phyloP scores from a whole-genome alignment of 768 basidiomycete genomes.

The Neoboletus brunneissimus region DNA sequence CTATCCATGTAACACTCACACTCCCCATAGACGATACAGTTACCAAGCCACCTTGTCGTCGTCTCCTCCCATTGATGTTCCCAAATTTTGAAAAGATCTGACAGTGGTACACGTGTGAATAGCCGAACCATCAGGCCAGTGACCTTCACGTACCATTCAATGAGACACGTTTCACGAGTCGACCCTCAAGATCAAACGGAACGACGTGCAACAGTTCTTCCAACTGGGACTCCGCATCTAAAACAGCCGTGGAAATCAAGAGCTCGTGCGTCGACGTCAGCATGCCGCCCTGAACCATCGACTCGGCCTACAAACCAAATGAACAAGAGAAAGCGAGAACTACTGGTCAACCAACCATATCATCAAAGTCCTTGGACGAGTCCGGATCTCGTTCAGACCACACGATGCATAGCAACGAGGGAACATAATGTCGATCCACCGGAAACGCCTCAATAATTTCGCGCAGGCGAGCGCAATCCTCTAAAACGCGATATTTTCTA shows the following conservation, averaged over 20 bases:
- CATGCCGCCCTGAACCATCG: constrained; percentile 43
- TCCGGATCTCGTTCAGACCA: constrained; percentile 53
- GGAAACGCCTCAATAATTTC: constrained; percentile 59
- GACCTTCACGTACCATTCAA: constrained; percentile 44
- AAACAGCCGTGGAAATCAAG: constrained; percentile 47
- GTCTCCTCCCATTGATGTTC: constrained; percentile 24
- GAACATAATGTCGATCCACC: constrained; percentile 53
- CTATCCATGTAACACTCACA: constrained; percentile 38
- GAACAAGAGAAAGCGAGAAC: background rate
- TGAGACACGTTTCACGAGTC: constrained; percentile 45
- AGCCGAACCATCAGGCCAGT: background rate
- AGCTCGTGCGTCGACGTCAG: constrained; percentile 44
- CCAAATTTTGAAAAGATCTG: constrained; percentile 29
- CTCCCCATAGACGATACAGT: constrained; percentile 35
- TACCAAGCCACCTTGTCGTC: constrained; percentile 18
- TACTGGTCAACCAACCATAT: constrained; percentile 49
- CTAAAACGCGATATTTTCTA: constrained; percentile 69
- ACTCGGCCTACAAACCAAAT: constrained; percentile 42
- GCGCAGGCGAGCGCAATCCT: constrained; percentile 69
- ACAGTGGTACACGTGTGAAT: background rate
- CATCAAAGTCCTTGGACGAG: constrained; percentile 47
- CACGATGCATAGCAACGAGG: constrained; percentile 57
- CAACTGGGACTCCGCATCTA: constrained; percentile 60
- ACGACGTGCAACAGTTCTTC: constrained; percentile 39
- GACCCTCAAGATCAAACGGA: constrained; percentile 56